These are phyloP conservation scores for Leucocoprinus leucothites DNA, from an alignment of 768 basidiomycete genomes.

Conservation along the genomic window DNA sequence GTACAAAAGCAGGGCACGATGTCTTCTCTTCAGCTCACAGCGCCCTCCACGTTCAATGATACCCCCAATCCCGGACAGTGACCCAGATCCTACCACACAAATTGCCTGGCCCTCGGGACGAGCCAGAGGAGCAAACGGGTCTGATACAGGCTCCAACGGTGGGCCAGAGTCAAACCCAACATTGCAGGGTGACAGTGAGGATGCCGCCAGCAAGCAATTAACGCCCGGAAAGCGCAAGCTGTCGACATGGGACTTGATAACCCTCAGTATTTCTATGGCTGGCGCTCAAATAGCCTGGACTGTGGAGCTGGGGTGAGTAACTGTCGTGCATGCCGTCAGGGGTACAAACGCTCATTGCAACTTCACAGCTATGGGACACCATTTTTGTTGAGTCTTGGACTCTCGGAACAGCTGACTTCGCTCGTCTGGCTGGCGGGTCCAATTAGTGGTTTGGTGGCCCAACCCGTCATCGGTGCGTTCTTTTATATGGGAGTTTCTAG, in stretches of 20 bases:
- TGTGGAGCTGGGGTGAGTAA: conserved; percentile 82
- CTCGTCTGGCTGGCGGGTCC: conserved; percentile 96
- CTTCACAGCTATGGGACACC: conserved; percentile 86
- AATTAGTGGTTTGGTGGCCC: conserved; percentile 91
- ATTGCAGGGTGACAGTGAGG: conserved; percentile 10
- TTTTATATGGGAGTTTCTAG: conserved; percentile 16
- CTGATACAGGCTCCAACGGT: conserved; percentile 16
- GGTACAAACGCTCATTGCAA: background rate
- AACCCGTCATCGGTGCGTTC: conserved; percentile 88
- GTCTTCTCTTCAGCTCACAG: background rate
- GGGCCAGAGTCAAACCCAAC: conserved; percentile 12
- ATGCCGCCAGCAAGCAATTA: conserved; percentile 17
- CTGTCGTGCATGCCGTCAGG: background rate
- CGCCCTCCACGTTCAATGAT: conserved; percentile 42
- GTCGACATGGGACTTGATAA: conserved; percentile 72
- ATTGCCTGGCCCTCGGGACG: conserved; percentile 67
- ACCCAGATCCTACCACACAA: conserved; percentile 74
- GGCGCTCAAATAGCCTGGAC: conserved; percentile 97
- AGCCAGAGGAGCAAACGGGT: conserved; percentile 24
- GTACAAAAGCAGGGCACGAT: background rate
- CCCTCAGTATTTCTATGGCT: conserved; percentile 87
- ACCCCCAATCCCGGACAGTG: conserved; percentile 56
- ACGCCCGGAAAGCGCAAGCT: conserved; percentile 33
- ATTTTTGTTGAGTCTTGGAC: conserved; percentile 65
- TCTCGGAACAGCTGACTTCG: conserved; percentile 88